Base-by-base conservation (phyloP, 1,139 yeast genomes). In the Diutina siamensis region DNA sequence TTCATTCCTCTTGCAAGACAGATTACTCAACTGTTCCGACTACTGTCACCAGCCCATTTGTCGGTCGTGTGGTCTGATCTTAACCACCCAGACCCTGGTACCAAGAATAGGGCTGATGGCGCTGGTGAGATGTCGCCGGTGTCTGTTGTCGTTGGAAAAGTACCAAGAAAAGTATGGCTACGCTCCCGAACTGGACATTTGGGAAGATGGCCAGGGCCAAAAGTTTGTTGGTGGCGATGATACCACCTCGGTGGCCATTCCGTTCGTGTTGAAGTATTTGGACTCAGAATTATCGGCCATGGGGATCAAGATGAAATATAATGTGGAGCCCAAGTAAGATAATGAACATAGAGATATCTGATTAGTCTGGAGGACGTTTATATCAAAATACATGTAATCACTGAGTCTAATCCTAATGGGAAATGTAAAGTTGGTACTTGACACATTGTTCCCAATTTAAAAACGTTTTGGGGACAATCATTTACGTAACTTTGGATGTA, bases 121-220 rank as follows among this genome's bases (percentile, higher is more conserved):
- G 1, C 68, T 81, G 4, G 72, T 84, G 38, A 78, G 95, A 61
- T 92, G 99, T 66, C 84, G 98, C 62, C 79, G 92, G 58, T 92
- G 99, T 69, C 86, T 98, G 8, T 67, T 71, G 47, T 79, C 76
- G 55, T 71, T 83, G 54, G 73, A 72, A 36, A 59, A 64, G 21
- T 64, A 65, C 53, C 59, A 59, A 36, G 62, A 65, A 51, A 56
- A 58, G 50, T 60, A 61, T 28, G 67, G 72, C 33, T 75, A 69
- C 53, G 77, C 78, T 48, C 79, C 78, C 53, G 89, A 83, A 52
- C 70, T 84, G n/a, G 86, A 82, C 48, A 76, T 84, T 44, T 92
- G 99, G 99, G 97, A 89, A 68, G 98, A 92, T 62, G 97, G 97
- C 17, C 88, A 82, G 57, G 97, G 98, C 45, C 83, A 78, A 61